These are phyloP conservation scores for Podospora pseudocomata DNA, from an alignment of 495 filamentous ascomycete species.

Conservation along the genomic window DNA sequence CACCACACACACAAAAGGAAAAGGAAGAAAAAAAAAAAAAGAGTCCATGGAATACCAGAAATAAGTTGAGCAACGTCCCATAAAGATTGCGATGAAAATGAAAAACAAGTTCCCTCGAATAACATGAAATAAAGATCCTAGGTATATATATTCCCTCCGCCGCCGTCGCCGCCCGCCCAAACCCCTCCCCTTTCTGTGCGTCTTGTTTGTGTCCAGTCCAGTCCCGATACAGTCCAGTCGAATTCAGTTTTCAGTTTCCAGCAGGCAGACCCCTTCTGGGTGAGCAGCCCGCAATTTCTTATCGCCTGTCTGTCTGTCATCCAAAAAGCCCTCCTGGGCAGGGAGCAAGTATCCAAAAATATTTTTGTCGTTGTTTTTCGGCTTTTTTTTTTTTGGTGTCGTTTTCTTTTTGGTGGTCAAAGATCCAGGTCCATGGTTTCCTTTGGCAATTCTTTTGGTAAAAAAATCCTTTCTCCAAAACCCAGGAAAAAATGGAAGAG, in stretches of 20 bases:
- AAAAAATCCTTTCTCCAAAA: not conserved
- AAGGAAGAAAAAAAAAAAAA: not conserved
- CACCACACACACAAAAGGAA: no score
- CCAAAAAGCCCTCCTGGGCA: slow-evolving; percentile 7
- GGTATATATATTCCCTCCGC: not conserved
- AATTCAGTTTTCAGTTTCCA: not conserved
- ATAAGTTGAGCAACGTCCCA: no score
- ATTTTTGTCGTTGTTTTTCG: slow-evolving; percentile 1
- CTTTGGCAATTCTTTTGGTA: not conserved
- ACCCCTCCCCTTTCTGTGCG: not conserved
- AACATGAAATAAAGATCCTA: not conserved
- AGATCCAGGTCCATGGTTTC: not conserved
- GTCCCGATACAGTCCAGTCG: not conserved
- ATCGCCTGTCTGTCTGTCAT: not conserved
- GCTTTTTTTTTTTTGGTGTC: not conserved
- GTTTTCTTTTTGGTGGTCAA: not conserved
- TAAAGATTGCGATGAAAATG: not conserved
- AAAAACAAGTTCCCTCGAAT: no score
- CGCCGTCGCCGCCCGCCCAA: no score
- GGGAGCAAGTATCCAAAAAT: not conserved
- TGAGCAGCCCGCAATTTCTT: not conserved
- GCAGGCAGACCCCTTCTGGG: not conserved
- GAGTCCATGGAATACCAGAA: no score
- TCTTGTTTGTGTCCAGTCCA: not conserved
- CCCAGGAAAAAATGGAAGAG: not conserved